Evolutionary conservation across 2,329 filamentous ascomycete species (phyloP).

Genomic region (Stenocarpella maydis): DNA sequence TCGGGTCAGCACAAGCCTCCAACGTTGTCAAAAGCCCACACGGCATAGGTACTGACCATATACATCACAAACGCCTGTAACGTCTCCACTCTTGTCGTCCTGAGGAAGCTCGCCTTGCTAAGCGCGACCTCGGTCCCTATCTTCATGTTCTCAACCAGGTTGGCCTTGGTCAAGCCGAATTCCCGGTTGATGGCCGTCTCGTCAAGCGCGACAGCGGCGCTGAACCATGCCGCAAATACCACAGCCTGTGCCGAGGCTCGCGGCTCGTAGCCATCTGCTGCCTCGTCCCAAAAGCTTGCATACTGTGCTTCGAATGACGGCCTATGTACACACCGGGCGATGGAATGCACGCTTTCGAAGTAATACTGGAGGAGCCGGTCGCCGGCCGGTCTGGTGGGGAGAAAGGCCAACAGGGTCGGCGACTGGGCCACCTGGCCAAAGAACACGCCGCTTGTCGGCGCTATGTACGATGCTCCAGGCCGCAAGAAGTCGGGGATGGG

Average conservation of each 20-base stretch:
- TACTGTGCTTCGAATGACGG: conserved; percentile 74
- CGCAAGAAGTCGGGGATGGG: conserved; percentile 63
- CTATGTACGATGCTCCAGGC: conserved; percentile 72
- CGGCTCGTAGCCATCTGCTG: conserved; percentile 67
- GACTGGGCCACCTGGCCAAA: conserved; percentile 62
- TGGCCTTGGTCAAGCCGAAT: conserved; percentile 62
- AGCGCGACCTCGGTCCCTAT: conserved; percentile 73
- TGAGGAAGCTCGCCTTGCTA: conserved; percentile 73
- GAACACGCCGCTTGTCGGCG: conserved; percentile 72
- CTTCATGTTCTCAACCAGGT: conserved; percentile 69
- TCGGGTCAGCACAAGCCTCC: conserved; percentile 38
- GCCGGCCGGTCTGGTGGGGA: conserved; percentile 65
- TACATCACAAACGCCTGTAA: conserved; percentile 82
- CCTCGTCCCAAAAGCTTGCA: conserved; percentile 69
- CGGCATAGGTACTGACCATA: conserved; percentile 57
- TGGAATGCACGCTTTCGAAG: conserved; percentile 71
- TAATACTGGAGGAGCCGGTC: conserved; percentile 73
- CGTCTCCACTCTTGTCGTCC: conserved; percentile 75
- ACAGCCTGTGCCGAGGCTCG: conserved; percentile 71
- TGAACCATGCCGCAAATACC: conserved; percentile 74
- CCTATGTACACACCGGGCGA: conserved; percentile 73
- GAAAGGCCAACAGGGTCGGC: conserved; percentile 63
- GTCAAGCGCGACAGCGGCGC: conserved; percentile 71
- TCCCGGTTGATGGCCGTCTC: conserved; percentile 59
- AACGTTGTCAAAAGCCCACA: not conserved